These are phyloP conservation scores for Solanum sparsipilum DNA, from an alignment of 257 asterid genomes.

Conservation along the genomic window DNA sequence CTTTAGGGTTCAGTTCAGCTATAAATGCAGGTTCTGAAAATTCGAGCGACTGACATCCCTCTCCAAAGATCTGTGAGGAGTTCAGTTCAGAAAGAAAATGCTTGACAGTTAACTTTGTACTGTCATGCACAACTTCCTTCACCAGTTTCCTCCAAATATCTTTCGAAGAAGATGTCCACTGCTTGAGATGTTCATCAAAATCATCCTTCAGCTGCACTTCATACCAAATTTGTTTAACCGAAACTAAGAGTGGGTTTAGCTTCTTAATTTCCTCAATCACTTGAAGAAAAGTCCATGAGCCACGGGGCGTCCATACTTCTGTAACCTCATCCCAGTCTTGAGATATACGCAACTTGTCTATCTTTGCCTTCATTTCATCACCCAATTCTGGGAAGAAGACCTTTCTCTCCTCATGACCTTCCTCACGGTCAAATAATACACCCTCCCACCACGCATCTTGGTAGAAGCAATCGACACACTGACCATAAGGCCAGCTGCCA, in stretches of 20 bases:
- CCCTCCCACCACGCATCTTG: conserved; percentile 98
- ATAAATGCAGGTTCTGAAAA: conserved; percentile 16
- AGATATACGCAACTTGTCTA: conserved; percentile 37
- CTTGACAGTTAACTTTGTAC: conserved; percentile 26
- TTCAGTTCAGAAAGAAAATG: conserved; percentile 26
- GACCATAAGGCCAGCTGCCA: conserved; percentile 39
- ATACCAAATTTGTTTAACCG: conserved; percentile 87
- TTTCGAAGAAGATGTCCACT: conserved; percentile 45
- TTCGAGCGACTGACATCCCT: conserved; percentile 17
- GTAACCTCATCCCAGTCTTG: conserved; percentile 78
- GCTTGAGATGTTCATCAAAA: conserved; percentile 27
- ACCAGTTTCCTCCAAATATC: conserved; percentile 47
- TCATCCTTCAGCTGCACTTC: conserved; percentile 46
- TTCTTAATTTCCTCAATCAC: conserved; percentile 44
- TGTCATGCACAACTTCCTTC: conserved; percentile 34
- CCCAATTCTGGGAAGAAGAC: conserved; percentile 89
- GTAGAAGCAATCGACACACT: conserved; percentile 47
- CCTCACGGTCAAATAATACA: conserved; percentile 58
- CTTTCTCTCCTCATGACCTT: conserved; percentile 36
- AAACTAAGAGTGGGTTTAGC: conserved; percentile 42
- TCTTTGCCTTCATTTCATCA: conserved; percentile 45
- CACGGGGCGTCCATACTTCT: conserved; percentile 57
- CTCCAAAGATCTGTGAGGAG: conserved; percentile 17
- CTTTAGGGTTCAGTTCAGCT: conserved; percentile 16
- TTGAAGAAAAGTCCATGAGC: conserved; percentile 63